These are phyloP conservation scores for Jaenimonas drosophilae DNA, from an alignment of 208 protist genomes.

Conservation along the genomic window DNA sequence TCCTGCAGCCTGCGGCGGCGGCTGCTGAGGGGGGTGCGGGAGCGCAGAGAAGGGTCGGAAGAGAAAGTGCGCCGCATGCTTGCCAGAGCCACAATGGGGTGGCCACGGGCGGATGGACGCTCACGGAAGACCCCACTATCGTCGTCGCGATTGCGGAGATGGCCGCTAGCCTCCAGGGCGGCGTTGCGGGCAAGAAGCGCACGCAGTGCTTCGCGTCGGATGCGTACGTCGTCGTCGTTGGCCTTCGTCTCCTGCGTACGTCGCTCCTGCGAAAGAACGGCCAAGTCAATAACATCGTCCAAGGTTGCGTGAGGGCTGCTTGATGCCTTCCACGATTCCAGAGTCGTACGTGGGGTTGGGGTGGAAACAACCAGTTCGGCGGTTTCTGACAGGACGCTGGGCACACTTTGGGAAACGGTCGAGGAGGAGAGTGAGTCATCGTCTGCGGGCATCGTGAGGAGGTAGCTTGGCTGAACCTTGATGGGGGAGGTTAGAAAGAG, in stretches of 20 bases:
- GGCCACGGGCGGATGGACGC: no score
- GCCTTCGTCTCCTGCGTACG: not conserved
- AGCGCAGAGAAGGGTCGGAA: no score
- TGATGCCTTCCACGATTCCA: no score
- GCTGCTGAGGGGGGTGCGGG: no score
- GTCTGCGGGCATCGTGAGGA: constrained; percentile 9
- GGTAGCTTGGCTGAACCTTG: constrained; percentile 16
- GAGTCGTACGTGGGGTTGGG: no score
- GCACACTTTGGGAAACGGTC: constrained; percentile 3
- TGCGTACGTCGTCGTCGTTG: constrained; percentile 1
- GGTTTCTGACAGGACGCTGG: constrained; percentile 3
- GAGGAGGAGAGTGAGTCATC: not conserved
- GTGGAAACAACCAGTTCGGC: no score
- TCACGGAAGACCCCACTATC: no score
- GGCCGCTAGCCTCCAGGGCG: not conserved
- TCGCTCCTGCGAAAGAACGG: constrained; percentile 2
- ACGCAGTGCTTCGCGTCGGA: constrained; percentile 12
- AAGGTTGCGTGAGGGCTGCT: constrained; percentile 3
- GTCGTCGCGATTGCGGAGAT: no score
- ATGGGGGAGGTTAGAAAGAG: constrained; percentile 12
- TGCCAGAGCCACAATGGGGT: no score
- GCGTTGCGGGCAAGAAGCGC: constrained; percentile 8
- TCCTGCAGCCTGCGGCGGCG: no score
- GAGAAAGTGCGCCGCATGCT: no score
- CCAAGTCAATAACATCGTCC: constrained; percentile 4